Base-by-base conservation (phyloP, 2,329 filamentous ascomycete genomes). In the Ophiocordyceps sinensis region DNA sequence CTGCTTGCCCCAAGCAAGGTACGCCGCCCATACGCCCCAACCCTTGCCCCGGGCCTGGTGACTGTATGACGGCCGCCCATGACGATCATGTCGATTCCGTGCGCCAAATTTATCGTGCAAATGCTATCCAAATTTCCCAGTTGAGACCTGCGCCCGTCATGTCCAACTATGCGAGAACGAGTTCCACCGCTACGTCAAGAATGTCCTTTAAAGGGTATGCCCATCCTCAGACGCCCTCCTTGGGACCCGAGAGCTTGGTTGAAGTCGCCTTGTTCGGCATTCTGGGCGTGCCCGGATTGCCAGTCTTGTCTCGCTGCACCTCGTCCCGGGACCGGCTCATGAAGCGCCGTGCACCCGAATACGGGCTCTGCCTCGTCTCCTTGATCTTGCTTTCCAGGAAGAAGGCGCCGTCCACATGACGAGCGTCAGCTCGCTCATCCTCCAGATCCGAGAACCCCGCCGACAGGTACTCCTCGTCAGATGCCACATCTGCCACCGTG, bases 381-480 rank as follows among this genome's bases (percentile, higher is more conserved):
- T 70, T 73, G 47, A 80, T 71, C 65, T 79, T 77, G 42, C 67
- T 75, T 49, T 79, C 76, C 21, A 74, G 58, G 44, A 71, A 71
- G 55, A 75, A 77, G 0, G 68, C 71, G 15, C 63, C 59, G 34
- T 70, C 66, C 12, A 58, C 57, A 17, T 61, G 53, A 17, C 56
- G 59, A 17, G 57, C 59, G 34, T 54, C 60, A 4, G 61, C 61
- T 52, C 69, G 48, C 58, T 78, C 65, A 50, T 78, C 65, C 57
- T 87, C 83, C 13, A 78, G 78, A 48, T 95, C 89, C 0, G 85
- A 94, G 49, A 89, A 81, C 0, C 82, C 71, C 40, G 83, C 84
- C 35, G 85, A 79, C 1, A 69, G 66, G 36, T 72, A 68, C 49
- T 94, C 87, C 43, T 94, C 86, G 43, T 93, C 82, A 0, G 82